Conservation (phyloP, 2,329 filamentous ascomycete genomes). For the Colletotrichum orchidophilum region DNA sequence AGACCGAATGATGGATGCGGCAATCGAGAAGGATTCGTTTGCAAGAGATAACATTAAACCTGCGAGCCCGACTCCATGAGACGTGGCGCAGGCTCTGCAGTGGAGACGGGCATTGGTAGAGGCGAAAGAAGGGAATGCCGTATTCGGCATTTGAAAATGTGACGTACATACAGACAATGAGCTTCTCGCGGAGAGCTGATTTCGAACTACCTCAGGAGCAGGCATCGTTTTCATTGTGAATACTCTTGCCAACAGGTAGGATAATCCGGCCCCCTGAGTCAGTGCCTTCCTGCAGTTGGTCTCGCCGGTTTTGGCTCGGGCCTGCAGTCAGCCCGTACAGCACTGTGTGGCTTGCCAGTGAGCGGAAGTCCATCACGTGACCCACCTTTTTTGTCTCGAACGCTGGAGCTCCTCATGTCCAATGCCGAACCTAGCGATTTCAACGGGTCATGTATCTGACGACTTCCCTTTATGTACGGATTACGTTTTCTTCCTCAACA, state of each 20-base stretch:
- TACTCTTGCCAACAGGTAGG: neutral
- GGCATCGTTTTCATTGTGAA: neutral
- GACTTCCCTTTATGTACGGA: conserved; percentile 17
- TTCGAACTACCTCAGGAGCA: neutral
- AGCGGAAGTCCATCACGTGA: conserved; percentile 4
- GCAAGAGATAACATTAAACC: conserved; percentile 48
- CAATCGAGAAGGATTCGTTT: conserved; percentile 77
- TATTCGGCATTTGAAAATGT: neutral
- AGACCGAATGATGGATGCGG: conserved; percentile 86
- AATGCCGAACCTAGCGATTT: conserved; percentile 17
- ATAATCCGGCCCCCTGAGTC: neutral
- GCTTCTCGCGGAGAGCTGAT: neutral
- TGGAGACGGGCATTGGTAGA: neutral
- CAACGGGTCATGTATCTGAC: conserved; percentile 30
- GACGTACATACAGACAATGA: conserved; percentile 9
- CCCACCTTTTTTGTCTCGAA: conserved; percentile 6
- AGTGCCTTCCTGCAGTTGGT: neutral
- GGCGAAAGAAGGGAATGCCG: neutral
- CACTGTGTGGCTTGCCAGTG: neutral
- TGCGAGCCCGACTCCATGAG: conserved; percentile 34
- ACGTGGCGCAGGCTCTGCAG: neutral
- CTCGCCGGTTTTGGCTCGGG: neutral
- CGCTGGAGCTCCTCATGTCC: conserved; percentile 10
- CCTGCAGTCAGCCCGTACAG: neutral
- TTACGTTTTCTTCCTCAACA: conserved; percentile 14